A percentile compares a stretch with the other conserved stretches of the same genome.
These are phyloP conservation scores for Wickerhamomyces subpelliculosus DNA, from an alignment of 805 yeast genomes.

Conservation along the genomic window DNA sequence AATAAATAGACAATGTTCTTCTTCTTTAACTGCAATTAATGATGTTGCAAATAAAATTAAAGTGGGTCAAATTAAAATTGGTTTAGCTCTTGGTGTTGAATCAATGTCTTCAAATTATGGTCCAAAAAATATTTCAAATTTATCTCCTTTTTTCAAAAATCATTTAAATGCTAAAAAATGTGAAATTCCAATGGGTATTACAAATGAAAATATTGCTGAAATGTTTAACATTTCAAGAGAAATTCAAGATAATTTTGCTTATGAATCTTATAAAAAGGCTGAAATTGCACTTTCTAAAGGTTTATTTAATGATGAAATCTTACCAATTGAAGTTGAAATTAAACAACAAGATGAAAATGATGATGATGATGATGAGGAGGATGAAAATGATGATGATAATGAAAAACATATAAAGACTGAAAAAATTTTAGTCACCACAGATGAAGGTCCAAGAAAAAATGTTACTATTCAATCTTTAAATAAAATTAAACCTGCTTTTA, in stretches of 20 bases:
- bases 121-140: conserved; percentile 58
- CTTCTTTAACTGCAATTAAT: conserved; percentile 86
- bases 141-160: conserved; percentile 42
- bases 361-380: conserved; percentile 55
- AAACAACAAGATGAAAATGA: conserved; percentile 43
- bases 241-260: conserved; percentile 86
- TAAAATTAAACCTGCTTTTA: conserved; percentile 83
- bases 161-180: conserved; percentile 59
- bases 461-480: conserved; percentile 73
- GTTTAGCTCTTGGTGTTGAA: conserved; percentile 90
- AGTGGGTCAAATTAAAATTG: conserved; percentile 84
- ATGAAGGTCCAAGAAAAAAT: conserved; percentile 86
- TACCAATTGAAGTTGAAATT: conserved; percentile 65
- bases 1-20: conserved; percentile 90
- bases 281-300: conserved; percentile 65
- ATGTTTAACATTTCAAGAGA: conserved; percentile 57
- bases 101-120: conserved; percentile 90
- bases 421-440: conserved; percentile 45
- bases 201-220: conserved; percentile 84
- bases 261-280: conserved; percentile 80
- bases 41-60: conserved; percentile 85
- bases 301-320: conserved; percentile 79
- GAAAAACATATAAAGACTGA: conserved; percentile 29
- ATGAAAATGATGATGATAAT: conserved; percentile 52
- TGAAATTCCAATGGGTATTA: conserved; percentile 92